phyloP scores from a whole-genome alignment of 768 basidiomycete species.

The Obba rivulosa region DNA sequence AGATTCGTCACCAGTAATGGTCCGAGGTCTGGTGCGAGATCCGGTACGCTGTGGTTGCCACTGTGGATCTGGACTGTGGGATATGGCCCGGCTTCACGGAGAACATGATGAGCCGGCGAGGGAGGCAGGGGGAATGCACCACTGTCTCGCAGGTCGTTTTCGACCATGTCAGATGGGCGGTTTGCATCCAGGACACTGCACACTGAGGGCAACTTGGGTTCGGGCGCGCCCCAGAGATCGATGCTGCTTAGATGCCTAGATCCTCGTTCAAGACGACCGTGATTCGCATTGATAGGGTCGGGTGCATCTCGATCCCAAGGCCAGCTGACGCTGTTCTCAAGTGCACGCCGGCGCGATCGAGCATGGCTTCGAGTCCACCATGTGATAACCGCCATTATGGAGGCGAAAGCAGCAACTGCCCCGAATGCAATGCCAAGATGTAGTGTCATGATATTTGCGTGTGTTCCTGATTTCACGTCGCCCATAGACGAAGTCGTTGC shows the following conservation, averaged over 20 bases:
- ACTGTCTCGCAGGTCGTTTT: neutral
- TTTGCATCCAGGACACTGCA: neutral
- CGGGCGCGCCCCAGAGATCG: conserved; percentile 3
- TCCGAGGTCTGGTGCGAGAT: conserved; percentile 32
- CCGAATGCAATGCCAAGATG: conserved; percentile 21
- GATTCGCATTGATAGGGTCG: neutral
- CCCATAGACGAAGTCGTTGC: neutral
- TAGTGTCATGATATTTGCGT: conserved; percentile 11
- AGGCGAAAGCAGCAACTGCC: conserved; percentile 13
- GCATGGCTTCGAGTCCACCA: conserved; percentile 23
- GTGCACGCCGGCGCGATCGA: conserved; percentile 12
- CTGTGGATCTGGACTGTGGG: conserved; percentile 17
- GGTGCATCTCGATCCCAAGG: conserved; percentile 16
- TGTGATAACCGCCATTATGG: conserved; percentile 15
- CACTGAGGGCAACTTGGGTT: conserved; percentile 1
- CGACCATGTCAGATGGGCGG: neutral
- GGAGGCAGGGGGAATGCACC: neutral
- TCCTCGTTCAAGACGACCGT: neutral
- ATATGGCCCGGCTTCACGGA: conserved; percentile 12
- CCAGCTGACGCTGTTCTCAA: conserved; percentile 12
- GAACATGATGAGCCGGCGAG: conserved; percentile 2
- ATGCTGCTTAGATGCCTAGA: conserved; percentile 2
- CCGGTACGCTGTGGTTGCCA: conserved; percentile 23
- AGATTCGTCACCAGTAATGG: conserved; percentile 44
- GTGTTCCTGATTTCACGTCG: neutral